Percentiles rank a stretch among this genome's conserved stretches.
phyloP scores from a whole-genome alignment of 2,329 filamentous ascomycete species.

The Cadophora malorum region DNA sequence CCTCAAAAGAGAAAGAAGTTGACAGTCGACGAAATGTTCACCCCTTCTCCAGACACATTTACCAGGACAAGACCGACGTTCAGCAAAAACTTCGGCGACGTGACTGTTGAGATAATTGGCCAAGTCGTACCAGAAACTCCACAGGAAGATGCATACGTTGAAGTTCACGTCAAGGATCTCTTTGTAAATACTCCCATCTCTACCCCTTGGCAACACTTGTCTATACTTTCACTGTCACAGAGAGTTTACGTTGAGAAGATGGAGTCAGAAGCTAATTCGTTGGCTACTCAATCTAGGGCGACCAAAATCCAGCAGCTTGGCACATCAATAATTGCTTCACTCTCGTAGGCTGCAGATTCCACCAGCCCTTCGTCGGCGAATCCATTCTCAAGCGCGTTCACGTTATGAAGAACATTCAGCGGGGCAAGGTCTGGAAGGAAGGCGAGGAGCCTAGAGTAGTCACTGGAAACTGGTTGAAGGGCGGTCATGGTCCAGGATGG shows the following conservation, averaged over 20 bases:
- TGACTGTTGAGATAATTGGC: no score
- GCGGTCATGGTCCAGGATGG: background rate
- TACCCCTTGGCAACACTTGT: no score
- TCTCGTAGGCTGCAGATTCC: background rate
- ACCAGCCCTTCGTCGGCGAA: background rate
- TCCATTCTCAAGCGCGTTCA: background rate
- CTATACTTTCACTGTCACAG: no score
- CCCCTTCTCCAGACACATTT: no score
- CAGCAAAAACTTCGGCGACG: no score
- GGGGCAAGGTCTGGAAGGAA: background rate
- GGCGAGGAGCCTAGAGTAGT: background rate
- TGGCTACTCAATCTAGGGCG: background rate
- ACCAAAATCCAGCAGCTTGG: background rate
- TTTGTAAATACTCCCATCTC: background rate
- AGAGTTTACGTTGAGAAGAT: no score
- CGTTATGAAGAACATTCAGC: background rate
- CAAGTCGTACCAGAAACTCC: background rate
- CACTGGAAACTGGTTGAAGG: background rate
- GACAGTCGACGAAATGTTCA: background rate
- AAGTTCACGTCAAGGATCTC: constrained; percentile 18
- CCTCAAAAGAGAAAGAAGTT: background rate
- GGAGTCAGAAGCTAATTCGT: no score
- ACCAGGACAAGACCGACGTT: no score
- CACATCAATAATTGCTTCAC: background rate
- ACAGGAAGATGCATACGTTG: background rate